These are phyloP conservation scores for Candida nanaspora DNA, from an alignment of 805 yeast species.

Conservation along the genomic window DNA sequence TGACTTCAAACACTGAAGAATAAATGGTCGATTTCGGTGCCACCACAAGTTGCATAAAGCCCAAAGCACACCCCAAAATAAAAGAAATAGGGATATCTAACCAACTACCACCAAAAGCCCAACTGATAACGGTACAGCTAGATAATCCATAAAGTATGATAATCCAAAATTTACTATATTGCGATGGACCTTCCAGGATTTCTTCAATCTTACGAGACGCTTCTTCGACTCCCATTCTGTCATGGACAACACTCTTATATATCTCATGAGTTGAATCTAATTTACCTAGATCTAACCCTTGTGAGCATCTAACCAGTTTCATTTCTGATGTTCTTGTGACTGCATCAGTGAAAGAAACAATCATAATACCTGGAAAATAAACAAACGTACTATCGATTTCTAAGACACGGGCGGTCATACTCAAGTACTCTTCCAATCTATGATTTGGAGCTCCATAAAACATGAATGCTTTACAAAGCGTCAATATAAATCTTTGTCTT, in stretches of 20 bases:
- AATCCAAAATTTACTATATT: conserved; percentile 70
- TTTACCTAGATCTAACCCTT: conserved; percentile 81
- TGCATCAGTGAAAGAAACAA: conserved; percentile 88
- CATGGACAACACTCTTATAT: conserved; percentile 88
- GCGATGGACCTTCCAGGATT: conserved; percentile 50
- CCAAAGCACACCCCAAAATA: conserved; percentile 75
- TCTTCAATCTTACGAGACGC: conserved; percentile 69
- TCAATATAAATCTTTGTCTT: conserved; percentile 76
- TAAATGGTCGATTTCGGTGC: conserved; percentile 80
- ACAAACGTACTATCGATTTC: conserved; percentile 92
- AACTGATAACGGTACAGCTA: conserved; percentile 75
- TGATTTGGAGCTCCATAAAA: conserved; percentile 95
- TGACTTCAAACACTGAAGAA: conserved; percentile 88
- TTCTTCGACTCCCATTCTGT: conserved; percentile 79
- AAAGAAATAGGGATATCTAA: conserved; percentile 77
- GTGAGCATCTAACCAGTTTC: conserved; percentile 78
- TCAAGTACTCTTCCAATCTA: conserved; percentile 86
- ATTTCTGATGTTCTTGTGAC: conserved; percentile 93
- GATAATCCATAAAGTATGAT: conserved; percentile 76
- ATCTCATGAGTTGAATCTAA: conserved; percentile 75
- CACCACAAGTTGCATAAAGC: conserved; percentile 70
- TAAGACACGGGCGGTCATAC: conserved; percentile 84
- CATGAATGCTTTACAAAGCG: conserved; percentile 88
- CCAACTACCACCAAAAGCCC: conserved; percentile 89
- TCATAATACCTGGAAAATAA: conserved; percentile 93